Conservation (phyloP, 2,329 filamentous ascomycete species). For the Elsinoe arachidis region DNA sequence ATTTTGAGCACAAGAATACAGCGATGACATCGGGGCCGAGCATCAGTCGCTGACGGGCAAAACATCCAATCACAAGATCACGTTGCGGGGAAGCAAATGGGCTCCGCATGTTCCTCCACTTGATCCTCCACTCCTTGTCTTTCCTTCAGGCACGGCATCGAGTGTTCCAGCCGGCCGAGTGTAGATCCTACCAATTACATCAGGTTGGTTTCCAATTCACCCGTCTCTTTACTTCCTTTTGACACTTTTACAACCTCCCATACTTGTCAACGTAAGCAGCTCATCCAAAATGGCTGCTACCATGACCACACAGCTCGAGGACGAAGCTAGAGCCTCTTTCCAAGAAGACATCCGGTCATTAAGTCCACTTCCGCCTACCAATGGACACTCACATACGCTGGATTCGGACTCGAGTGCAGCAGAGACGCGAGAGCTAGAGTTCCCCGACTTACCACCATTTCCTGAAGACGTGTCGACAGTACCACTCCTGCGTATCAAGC, state of each 20-base stretch:
- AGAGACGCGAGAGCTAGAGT: conserved; percentile 17
- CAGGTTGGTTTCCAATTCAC: neutral
- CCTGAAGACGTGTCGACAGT: conserved; percentile 33
- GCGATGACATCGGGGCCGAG: too few species aligned
- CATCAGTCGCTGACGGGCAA: too few species aligned
- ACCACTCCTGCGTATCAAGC: conserved; percentile 32
- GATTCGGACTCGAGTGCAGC: neutral
- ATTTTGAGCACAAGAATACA: too few species aligned
- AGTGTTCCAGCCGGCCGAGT: neutral
- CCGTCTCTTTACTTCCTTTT: neutral
- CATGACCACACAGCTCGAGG: conserved; percentile 1
- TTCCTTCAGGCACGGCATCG: neutral
- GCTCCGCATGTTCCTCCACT: neutral
- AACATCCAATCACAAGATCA: neutral
- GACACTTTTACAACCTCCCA: neutral
- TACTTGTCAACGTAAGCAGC: neutral
- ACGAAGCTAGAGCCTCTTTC: neutral
- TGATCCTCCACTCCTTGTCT: neutral
- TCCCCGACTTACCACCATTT: conserved; percentile 33
- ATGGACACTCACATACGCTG: neutral
- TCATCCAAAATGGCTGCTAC: neutral
- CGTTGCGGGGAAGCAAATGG: neutral
- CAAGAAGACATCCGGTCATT: neutral
- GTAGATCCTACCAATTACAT: neutral
- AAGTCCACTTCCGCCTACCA: neutral